Percentiles rank a stretch among this genome's conserved stretches.
These are phyloP conservation scores for Coccinonectria pachysandricola DNA, from an alignment of 2,329 filamentous ascomycete genomes.

Conservation along the genomic window DNA sequence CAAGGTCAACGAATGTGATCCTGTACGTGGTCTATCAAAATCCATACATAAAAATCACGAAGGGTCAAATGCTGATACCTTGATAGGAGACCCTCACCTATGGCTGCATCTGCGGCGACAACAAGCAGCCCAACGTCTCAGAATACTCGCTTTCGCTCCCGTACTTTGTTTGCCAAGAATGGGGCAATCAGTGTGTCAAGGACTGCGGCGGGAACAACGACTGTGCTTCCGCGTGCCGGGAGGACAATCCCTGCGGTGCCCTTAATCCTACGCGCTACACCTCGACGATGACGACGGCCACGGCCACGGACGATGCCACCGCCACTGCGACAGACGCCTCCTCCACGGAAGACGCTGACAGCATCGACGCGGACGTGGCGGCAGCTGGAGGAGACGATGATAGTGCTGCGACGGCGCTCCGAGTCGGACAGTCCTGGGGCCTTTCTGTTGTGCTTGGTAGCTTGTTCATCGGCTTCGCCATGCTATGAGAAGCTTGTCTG, in stretches of 20 bases:
- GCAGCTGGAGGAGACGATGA: conserved; percentile 11
- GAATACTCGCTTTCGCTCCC: conserved; percentile 72
- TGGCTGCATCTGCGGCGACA: conserved; percentile 60
- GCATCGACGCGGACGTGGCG: conserved; percentile 19
- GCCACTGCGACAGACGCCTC: conserved; percentile 24
- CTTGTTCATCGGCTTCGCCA: conserved; percentile 31
- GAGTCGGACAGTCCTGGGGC: conserved; percentile 27
- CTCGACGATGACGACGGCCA: conserved; percentile 30
- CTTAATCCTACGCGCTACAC: conserved; percentile 52
- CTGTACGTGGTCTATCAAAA: conserved; percentile 43
- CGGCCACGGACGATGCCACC: conserved; percentile 27
- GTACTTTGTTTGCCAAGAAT: conserved; percentile 65
- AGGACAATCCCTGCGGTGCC: conserved; percentile 65
- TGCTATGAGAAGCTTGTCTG: conserved; percentile 20
- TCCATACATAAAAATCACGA: too few relatives aligned
- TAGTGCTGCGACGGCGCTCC: conserved; percentile 21
- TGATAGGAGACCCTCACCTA: conserved; percentile 55
- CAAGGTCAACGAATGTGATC: conserved; percentile 54
- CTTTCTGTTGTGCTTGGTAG: conserved; percentile 27
- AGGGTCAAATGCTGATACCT: too few relatives aligned
- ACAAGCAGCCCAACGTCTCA: conserved; percentile 57
- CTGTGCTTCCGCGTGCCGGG: conserved; percentile 51
- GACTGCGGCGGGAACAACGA: conserved; percentile 44
- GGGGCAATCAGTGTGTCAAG: conserved; percentile 56
- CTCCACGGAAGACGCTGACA: conserved; percentile 21